Evolutionary conservation across 2,329 filamentous ascomycete species (phyloP), one percentile per base, ranked within the genome.

Genomic region (Metarhizium guizhouense): DNA sequence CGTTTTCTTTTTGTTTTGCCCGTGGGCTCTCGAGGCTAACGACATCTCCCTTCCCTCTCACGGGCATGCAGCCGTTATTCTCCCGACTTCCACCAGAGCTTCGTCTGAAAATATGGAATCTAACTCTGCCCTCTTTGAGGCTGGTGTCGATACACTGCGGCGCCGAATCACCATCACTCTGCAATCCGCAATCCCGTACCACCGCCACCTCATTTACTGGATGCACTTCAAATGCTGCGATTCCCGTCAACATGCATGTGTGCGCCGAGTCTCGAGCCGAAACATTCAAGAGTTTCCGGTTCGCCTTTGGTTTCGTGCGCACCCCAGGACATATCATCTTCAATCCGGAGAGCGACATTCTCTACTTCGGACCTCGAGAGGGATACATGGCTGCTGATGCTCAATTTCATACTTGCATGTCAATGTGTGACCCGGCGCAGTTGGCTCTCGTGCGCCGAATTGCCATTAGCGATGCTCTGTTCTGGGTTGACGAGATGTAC

Each of bases 221-320:
- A 52, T 77, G 73, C 64, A 72, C 68, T 6, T 77, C 76, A 3
- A 59, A 70, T n/a, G 69, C 72, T 4, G 59, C 65, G 3, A 64
- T 76, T 25, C 77, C 77, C 4, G 65, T 65, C 56, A 76, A 73
- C 62, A 71, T 79, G 40, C 74, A 78, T 57, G 69, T 67, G 53
- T 78, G 75, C 63, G 64, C 66, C 56, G 77, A 80, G 62, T 75
- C 76, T 16, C 75, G 77, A 42, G 52, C 57, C 54, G 74, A 78
- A 59, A 71, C 75, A 3, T 59, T 75, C 51, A 72, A 71, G 58
- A 64, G 63, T 29, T 78, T 78, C 58, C 60, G 54, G 13, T 70
- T 66, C 42, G 65, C 67, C 55, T 77, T 79, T 56, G 73, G 74
- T 56, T 70, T 76, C 51, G 70, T 70, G 38, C 68, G 72, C 25